Conservation (phyloP, 1,284 basidiomycete species). For the Gomphus sp. region DNA sequence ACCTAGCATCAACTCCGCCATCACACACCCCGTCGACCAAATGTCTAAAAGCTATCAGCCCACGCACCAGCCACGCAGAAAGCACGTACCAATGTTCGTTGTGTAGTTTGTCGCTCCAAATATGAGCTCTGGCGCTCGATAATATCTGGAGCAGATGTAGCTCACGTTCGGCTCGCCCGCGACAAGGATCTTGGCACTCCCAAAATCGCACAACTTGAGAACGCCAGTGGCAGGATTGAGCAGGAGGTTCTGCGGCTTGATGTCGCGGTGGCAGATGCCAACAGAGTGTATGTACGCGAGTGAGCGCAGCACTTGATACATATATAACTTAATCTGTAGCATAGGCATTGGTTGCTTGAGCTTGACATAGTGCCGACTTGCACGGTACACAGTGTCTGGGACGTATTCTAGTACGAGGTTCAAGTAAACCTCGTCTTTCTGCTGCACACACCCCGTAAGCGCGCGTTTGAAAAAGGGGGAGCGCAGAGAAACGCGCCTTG, state of each 20-base stretch:
- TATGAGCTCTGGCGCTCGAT: conserved; percentile 98
- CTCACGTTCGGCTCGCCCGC: conserved; percentile 98
- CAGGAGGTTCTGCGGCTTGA: conserved; percentile 98
- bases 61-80: background rate
- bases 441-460: conserved; percentile 15
- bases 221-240: conserved; percentile 95
- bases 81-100: conserved; percentile 88
- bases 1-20: conserved; percentile 99
- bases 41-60: conserved; percentile 55
- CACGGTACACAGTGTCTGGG: conserved; percentile 98
- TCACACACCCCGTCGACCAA: conserved; percentile 99
- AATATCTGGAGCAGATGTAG: conserved; percentile 99
- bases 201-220: conserved; percentile 98
- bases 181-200: conserved; percentile 96
- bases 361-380: conserved; percentile 97
- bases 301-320: conserved; percentile 96
- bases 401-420: conserved; percentile 99
- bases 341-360: conserved; percentile 99
- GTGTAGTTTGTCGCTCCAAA: conserved; percentile 99
- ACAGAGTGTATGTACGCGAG: conserved; percentile 98
- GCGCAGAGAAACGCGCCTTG: conserved; percentile 53
- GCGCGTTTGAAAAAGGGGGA: conserved; percentile 11
- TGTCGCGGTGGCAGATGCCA: conserved; percentile 97
- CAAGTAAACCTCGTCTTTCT: conserved; percentile 99
- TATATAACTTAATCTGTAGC: conserved; percentile 97